Conservation (phyloP, 495 filamentous ascomycete genomes). For the Physcia stellaris region DNA sequence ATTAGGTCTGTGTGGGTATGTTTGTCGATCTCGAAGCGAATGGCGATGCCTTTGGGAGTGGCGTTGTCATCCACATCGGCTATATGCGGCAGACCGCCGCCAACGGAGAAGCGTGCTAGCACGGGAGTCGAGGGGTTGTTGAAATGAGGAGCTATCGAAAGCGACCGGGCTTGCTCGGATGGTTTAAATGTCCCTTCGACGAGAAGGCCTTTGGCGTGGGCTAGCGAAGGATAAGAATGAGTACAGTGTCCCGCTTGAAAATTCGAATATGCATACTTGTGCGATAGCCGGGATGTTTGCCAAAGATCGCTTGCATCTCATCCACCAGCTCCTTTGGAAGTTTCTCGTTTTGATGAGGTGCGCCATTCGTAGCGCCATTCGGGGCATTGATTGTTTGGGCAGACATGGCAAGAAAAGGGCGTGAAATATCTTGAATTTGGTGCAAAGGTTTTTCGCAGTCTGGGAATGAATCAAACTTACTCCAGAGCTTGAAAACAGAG, state of each 20-base stretch:
- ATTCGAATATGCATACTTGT: slow-evolving; percentile 1
- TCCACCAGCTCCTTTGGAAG: slow-evolving; percentile 2
- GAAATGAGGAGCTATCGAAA: slow-evolving; percentile 9
- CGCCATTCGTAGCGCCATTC: slow-evolving; percentile 1
- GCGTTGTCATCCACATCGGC: slow-evolving; percentile 5
- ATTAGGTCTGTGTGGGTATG: slow-evolving; percentile 4
- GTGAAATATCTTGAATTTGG: too few species aligned
- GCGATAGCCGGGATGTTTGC: slow-evolving; percentile 4
- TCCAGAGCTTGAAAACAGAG: too few species aligned
- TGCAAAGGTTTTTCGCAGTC: too few species aligned
- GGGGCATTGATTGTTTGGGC: too few species aligned
- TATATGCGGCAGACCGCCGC: slow-evolving; percentile 6
- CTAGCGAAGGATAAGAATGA: not conserved
- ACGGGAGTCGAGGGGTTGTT: slow-evolving; percentile 6
- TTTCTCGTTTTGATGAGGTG: not conserved
- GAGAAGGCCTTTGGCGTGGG: slow-evolving; percentile 6
- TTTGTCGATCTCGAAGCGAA: slow-evolving; percentile 6
- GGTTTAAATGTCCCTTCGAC: slow-evolving; percentile 7
- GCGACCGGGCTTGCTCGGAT: slow-evolving; percentile 4
- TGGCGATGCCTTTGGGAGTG: slow-evolving; percentile 8
- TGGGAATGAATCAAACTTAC: too few species aligned
- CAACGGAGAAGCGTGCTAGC: slow-evolving; percentile 6
- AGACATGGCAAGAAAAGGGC: too few species aligned
- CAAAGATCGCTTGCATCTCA: slow-evolving; percentile 3
- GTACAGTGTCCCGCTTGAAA: not conserved